Conservation (phyloP, 2,329 filamentous ascomycete species). For the Gnomoniopsis sp. region DNA sequence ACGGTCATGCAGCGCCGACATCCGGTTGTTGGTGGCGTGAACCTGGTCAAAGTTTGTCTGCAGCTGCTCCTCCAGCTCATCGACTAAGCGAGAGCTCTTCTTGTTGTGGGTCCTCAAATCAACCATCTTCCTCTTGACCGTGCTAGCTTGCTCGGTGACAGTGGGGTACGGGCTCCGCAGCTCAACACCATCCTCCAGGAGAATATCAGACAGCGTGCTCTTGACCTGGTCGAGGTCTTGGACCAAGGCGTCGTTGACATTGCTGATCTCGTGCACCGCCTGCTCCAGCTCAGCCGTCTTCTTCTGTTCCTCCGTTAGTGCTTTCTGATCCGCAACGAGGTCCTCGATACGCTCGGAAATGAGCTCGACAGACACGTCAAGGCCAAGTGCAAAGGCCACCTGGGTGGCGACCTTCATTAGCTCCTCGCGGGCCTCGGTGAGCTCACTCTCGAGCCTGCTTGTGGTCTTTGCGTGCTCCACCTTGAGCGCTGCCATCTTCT, state of each 20-base stretch:
- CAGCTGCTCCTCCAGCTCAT: constrained; percentile 95
- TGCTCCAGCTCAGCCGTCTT: constrained; percentile 55
- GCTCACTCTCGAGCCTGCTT: constrained; percentile 57
- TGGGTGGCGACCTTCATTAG: constrained; percentile 62
- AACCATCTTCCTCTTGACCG: constrained; percentile 63
- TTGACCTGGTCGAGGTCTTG: constrained; percentile 62
- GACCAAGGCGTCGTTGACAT: constrained; percentile 57
- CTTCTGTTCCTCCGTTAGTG: constrained; percentile 55
- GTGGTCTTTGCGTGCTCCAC: constrained; percentile 57
- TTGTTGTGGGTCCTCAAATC: constrained; percentile 69
- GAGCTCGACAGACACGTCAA: constrained; percentile 66
- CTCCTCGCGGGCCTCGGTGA: constrained; percentile 63
- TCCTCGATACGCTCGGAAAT: constrained; percentile 60
- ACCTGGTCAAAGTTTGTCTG: constrained; percentile 94
- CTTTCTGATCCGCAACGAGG: constrained; percentile 56
- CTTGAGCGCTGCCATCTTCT: constrained; percentile 56
- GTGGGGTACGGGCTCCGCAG: constrained; percentile 41
- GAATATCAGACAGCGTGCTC: constrained; percentile 48
- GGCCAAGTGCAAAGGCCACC: constrained; percentile 56
- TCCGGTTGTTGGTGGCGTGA: constrained; percentile 76
- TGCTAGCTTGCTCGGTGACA: constrained; percentile 53
- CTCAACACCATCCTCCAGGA: constrained; percentile 46
- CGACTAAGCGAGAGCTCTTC: constrained; percentile 87
- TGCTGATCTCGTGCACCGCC: constrained; percentile 52
- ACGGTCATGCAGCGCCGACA: constrained; percentile 79